These are phyloP conservation scores for Apiospora arundinis DNA, from an alignment of 2,329 filamentous ascomycete species.

Conservation along the genomic window DNA sequence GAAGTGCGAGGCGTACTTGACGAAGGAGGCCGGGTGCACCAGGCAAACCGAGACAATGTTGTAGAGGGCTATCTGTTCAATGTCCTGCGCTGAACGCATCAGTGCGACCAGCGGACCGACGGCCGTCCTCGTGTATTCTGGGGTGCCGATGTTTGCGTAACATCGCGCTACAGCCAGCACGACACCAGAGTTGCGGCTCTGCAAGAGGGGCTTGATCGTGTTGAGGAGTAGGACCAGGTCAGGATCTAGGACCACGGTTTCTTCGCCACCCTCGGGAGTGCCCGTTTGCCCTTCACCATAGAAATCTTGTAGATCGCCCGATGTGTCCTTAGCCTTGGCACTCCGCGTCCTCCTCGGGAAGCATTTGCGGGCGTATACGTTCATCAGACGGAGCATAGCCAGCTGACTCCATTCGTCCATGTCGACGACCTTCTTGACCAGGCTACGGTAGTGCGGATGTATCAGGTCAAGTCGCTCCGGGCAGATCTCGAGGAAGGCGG, in stretches of 20 bases:
- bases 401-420: conserved; percentile 99
- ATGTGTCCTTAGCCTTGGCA: conserved; percentile 49
- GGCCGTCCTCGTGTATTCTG: conserved; percentile 74
- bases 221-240: conserved; percentile 85
- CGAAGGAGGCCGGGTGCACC: conserved; percentile 77
- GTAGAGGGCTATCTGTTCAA: conserved; percentile 87
- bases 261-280: conserved; percentile 51
- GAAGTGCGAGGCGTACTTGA: conserved; percentile 88
- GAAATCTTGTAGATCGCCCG: conserved; percentile 70
- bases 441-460: conserved; percentile 83
- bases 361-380: conserved; percentile 82
- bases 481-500: conserved; percentile 87
- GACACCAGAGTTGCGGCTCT: conserved; percentile 92
- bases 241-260: conserved; percentile 73
- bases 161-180: conserved; percentile 86
- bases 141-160: conserved; percentile 83
- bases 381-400: conserved; percentile 81
- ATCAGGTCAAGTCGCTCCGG: conserved; percentile 87
- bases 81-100: conserved; percentile 82
- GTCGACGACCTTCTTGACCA: conserved; percentile 91
- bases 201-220: conserved; percentile 81
- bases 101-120: conserved; percentile 88
- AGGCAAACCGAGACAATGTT: conserved; percentile 96
- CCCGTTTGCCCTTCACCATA: conserved; percentile 70
- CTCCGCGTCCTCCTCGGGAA: conserved; percentile 76